Percentiles rank a stretch among this genome's conserved stretches.
phyloP scores from a whole-genome alignment of 192 early-diverging fungal species.

The Backusella morwellensis region DNA sequence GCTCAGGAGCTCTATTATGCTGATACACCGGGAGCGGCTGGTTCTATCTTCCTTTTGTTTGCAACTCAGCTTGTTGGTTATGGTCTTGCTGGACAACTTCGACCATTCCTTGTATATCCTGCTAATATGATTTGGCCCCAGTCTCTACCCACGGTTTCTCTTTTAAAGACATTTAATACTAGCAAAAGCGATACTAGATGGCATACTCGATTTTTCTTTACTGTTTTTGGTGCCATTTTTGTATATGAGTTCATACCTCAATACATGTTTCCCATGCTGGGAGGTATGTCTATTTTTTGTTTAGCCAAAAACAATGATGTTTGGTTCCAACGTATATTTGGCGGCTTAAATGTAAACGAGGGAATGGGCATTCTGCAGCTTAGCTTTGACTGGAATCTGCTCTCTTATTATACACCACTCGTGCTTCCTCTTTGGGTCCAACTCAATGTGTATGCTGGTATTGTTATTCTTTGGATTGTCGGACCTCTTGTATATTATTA shows the following conservation, averaged over 20 bases:
- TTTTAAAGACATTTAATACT: constrained; percentile 41
- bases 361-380: constrained; percentile 40
- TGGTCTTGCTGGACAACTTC: constrained; percentile 49
- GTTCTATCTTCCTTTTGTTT: constrained; percentile 35
- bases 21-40: constrained; percentile 48
- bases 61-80: constrained; percentile 55
- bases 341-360: constrained; percentile 28
- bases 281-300: constrained; percentile 39
- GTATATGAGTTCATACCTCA: constrained; percentile 39
- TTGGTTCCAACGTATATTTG: constrained; percentile 34
- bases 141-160: constrained; percentile 42
- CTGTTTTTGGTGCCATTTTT: constrained; percentile 23
- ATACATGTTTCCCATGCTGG: constrained; percentile 36
- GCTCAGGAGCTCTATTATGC: constrained; percentile 68
- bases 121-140: constrained; percentile 55
- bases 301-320: constrained; percentile 22
- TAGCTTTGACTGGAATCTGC: constrained; percentile 43
- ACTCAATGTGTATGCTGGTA: constrained; percentile 66
- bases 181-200: constrained; percentile 10
- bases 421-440: constrained; percentile 68
- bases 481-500: constrained; percentile 56
- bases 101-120: constrained; percentile 52
- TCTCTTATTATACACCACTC: constrained; percentile 34
- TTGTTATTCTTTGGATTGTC: constrained; percentile 49
- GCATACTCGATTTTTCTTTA: constrained; percentile 29